phyloP scores from a whole-genome alignment of 306 rosid species.

The Citrullus amarus region DNA sequence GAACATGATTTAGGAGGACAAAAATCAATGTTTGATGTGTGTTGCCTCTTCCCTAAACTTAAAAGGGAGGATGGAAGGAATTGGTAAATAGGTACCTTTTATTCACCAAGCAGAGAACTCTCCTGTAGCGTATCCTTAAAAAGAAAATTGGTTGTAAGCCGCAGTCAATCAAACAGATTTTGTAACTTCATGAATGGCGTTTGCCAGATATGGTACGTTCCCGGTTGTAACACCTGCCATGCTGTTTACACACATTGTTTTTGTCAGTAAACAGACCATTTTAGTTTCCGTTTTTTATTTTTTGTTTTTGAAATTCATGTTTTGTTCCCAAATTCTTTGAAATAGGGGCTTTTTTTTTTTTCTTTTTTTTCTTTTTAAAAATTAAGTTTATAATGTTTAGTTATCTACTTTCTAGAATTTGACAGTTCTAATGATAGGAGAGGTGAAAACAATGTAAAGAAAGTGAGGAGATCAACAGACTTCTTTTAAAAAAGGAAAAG shows the following conservation, averaged over 20 bases:
- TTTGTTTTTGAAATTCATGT: too few relatives aligned
- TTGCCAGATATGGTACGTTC: slow-evolving; percentile 68
- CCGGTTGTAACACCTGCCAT: slow-evolving; percentile 91
- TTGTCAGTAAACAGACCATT: too few relatives aligned
- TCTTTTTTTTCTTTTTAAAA: too few relatives aligned
- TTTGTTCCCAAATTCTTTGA: too few relatives aligned
- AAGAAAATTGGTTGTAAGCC: neutral
- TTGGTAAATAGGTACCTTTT: neutral
- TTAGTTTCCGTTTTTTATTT: too few relatives aligned
- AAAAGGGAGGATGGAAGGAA: neutral
- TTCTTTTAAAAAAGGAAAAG: too few relatives aligned
- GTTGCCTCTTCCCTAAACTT: neutral
- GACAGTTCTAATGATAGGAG: too few relatives aligned
- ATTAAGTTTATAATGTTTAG: too few relatives aligned
- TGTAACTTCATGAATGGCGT: slow-evolving; percentile 84
- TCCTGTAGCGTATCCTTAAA: neutral
- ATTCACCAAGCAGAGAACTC: neutral
- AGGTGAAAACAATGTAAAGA: too few relatives aligned
- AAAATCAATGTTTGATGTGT: neutral
- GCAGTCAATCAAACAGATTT: slow-evolving; percentile 30
- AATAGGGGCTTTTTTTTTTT: too few relatives aligned
- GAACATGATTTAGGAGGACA: neutral
- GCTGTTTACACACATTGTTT: slow-evolving; percentile 20
- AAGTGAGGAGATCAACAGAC: too few relatives aligned
- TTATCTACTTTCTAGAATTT: too few relatives aligned